Percentiles rank a stretch among this genome's conserved stretches.
Evolutionary conservation across 129 eudicot species (phyloP).

Genomic region (Artemisia tridentata): DNA sequence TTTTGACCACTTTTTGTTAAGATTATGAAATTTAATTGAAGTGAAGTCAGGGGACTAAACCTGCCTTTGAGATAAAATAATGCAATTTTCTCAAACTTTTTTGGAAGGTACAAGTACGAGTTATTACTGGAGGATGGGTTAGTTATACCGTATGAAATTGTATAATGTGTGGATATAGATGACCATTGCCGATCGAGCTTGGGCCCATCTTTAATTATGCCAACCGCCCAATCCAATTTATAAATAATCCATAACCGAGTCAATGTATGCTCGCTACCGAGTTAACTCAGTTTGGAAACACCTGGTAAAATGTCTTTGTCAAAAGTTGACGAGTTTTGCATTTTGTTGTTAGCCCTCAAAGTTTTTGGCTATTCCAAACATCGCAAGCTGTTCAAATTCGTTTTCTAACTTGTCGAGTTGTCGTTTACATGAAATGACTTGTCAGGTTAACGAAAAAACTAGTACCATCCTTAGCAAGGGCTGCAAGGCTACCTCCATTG

Average conservation of each 20-base stretch:
- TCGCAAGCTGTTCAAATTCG: too few species aligned
- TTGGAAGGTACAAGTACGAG: not conserved
- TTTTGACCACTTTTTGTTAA: too few species aligned
- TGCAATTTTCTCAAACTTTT: not conserved
- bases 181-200: constrained; percentile 21
- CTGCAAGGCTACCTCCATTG: too few species aligned
- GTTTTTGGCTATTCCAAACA: too few species aligned
- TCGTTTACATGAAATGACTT: too few species aligned
- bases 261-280: constrained; percentile 2
- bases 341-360: too few species aligned
- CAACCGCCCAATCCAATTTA: constrained; percentile 20
- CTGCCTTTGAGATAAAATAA: not conserved
- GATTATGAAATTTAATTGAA: not conserved
- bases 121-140: not conserved
- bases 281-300: constrained; percentile 2
- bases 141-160: not conserved
- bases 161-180: constrained; percentile 15
- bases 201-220: constrained; percentile 17
- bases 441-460: too few species aligned
- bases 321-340: too few species aligned
- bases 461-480: too few species aligned
- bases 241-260: constrained; percentile 2
- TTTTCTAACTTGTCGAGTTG: too few species aligned
- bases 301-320: too few species aligned
- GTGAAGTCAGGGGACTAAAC: constrained; percentile 9